phyloP scores from a whole-genome alignment of 1,284 basidiomycete genomes.

The Puccinia triticina region DNA sequence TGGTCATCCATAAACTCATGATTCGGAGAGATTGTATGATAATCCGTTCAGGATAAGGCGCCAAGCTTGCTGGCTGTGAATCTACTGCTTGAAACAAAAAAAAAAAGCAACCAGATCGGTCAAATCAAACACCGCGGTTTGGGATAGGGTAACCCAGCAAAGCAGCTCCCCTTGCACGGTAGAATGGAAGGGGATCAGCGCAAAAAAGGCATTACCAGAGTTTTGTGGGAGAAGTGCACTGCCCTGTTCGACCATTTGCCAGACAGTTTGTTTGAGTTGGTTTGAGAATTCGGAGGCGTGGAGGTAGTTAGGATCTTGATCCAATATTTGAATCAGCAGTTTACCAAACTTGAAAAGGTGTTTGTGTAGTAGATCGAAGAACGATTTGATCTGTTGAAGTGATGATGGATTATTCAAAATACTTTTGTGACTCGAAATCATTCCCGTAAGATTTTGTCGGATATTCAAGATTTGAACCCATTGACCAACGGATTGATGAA shows the following conservation, averaged over 20 bases:
- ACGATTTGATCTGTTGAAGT: constrained; percentile 34
- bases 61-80: constrained; percentile 33
- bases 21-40: constrained; percentile 48
- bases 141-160: background rate
- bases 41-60: constrained; percentile 31
- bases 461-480: constrained; percentile 27
- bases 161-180: background rate
- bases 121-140: background rate
- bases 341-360: constrained; percentile 48
- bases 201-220: constrained; percentile 3
- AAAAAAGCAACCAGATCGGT: background rate
- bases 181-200: background rate
- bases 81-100: constrained; percentile 18
- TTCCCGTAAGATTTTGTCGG: constrained; percentile 17
- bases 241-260: constrained; percentile 44
- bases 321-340: constrained; percentile 35
- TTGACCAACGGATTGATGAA: constrained; percentile 40
- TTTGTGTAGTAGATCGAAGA: constrained; percentile 40
- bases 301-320: constrained; percentile 40
- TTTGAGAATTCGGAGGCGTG: constrained; percentile 25
- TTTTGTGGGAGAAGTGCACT: background rate
- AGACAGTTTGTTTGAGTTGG: constrained; percentile 29
- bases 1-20: constrained; percentile 29
- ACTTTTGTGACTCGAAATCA: constrained; percentile 29
- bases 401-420: constrained; percentile 29